phyloP scores from a whole-genome alignment of 805 yeast species.

The Priceomyces castillae region DNA sequence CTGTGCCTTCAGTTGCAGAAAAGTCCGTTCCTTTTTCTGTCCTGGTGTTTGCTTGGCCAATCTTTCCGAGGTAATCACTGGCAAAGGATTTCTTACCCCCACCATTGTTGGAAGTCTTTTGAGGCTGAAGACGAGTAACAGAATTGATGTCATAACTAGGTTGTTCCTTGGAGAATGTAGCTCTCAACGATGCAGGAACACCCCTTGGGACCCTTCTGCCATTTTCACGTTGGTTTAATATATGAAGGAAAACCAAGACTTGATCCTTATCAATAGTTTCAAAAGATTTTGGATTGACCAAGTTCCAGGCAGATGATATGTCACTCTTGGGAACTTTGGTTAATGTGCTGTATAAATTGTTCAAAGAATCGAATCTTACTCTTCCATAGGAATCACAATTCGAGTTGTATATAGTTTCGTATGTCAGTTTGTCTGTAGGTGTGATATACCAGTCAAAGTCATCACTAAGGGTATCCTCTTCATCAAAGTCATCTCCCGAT shows the following conservation, averaged over 20 bases:
- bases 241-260: conserved; percentile 82
- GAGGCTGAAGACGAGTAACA: conserved; percentile 21
- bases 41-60: conserved; percentile 47
- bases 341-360: conserved; percentile 66
- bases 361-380: conserved; percentile 68
- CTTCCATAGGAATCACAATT: conserved; percentile 79
- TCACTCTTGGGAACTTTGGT: conserved; percentile 78
- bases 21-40: conserved; percentile 62
- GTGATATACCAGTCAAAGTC: conserved; percentile 96
- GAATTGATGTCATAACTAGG: conserved; percentile 64
- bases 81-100: conserved; percentile 44
- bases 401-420: conserved; percentile 72
- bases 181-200: conserved; percentile 91
- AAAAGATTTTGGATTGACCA: conserved; percentile 85
- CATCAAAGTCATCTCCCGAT: conserved; percentile 52
- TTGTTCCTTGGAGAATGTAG: conserved; percentile 83
- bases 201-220: conserved; percentile 85
- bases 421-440: conserved; percentile 76
- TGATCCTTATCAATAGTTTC: conserved; percentile 94
- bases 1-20: conserved; percentile 70
- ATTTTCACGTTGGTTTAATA: conserved; percentile 83
- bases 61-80: conserved; percentile 50
- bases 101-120: conserved; percentile 18
- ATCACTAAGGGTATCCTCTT: conserved; percentile 55
- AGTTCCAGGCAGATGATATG: conserved; percentile 87